Evolutionary conservation across 2,329 filamentous ascomycete genomes (phyloP), one percentile per base, ranked within the genome.

Genomic region (Paraconiothyrium brasiliense): DNA sequence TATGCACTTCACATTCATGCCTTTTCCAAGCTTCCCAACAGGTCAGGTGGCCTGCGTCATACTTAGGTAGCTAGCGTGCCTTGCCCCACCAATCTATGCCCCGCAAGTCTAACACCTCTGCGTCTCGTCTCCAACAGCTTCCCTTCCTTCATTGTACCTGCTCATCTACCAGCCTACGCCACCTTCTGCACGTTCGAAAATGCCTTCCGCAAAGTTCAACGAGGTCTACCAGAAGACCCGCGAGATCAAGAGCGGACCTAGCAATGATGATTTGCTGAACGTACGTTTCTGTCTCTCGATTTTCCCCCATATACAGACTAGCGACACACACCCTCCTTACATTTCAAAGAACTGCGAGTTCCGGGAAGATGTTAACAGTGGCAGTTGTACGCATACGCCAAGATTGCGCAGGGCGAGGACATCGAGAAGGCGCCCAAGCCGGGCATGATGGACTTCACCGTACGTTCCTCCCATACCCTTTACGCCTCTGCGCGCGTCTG

Each of bases 381-480:
- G 27, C 65, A 89, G 89, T 69, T 84, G 39, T 85, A 85, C 72
- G 82, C 74, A 22, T 81, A 81, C 66, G 84, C 76, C 76, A 85
- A 84, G 54, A 67, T 79, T 58, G 78, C 74, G 30, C 67, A 76
- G 52, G 71, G 70, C 56, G 72, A 74, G 67, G 81, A 81, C 60
- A 77, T 81, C 67, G 71, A 74, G 56, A 66, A 76, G 44, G 73
- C 77, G 27, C 67, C 84, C 59, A 78, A 81, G 66, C 89, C 89
- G 34, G 88, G 90, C 81, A 86, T 88, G 81, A 92, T 92, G 75
- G 87, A 92, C 79, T 74, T 93, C 63, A 89, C 89, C 84, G 89
- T 88, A 80, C 60, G 81, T 73, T 10, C 43, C 11, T 24, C 3
- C n/a, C 34, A 2, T 9, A 13, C 20, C 57, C 37, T 7, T 52